These are phyloP conservation scores for Gracilaria caudata DNA, from an alignment of 23 red algal species.

Conservation along the genomic window DNA sequence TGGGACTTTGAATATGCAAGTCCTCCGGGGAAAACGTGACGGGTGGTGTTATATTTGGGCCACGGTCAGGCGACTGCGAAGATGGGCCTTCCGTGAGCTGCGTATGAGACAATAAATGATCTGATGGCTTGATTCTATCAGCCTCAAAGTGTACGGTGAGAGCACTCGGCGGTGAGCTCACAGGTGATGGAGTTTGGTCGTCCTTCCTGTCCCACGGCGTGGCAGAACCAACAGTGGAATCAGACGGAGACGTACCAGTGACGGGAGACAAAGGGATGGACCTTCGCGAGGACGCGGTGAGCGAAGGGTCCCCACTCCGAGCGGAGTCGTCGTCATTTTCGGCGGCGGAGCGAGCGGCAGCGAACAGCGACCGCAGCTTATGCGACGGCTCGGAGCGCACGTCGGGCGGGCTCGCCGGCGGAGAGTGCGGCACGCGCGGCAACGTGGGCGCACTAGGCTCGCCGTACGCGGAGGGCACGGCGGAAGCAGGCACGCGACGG, in stretches of 20 bases:
- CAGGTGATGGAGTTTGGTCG: neutral
- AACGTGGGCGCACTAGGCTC: neutral
- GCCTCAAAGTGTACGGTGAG: slow-evolving; percentile 12
- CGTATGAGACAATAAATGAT: neutral
- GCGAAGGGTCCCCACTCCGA: neutral
- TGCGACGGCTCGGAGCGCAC: slow-evolving; percentile 18
- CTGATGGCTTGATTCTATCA: slow-evolving; percentile 6
- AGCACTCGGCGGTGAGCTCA: neutral
- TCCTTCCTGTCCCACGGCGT: neutral
- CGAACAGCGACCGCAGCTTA: neutral
- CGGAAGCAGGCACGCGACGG: neutral
- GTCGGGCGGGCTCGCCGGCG: neutral
- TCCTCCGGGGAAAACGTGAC: neutral
- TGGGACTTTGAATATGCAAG: slow-evolving; percentile 20
- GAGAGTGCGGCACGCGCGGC: neutral
- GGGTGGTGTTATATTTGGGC: neutral
- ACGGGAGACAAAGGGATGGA: slow-evolving; percentile 19
- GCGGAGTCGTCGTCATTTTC: slow-evolving; percentile 26
- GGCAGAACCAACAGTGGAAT: slow-evolving; percentile 14
- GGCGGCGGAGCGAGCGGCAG: neutral
- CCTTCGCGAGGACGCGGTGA: neutral
- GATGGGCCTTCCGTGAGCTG: neutral
- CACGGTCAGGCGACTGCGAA: neutral
- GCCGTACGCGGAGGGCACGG: neutral
- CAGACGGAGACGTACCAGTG: slow-evolving; percentile 3